Evolutionary conservation across 495 filamentous ascomycete genomes (phyloP), one percentile per base, ranked within the genome.

Genomic region (Penicillium steckii): DNA sequence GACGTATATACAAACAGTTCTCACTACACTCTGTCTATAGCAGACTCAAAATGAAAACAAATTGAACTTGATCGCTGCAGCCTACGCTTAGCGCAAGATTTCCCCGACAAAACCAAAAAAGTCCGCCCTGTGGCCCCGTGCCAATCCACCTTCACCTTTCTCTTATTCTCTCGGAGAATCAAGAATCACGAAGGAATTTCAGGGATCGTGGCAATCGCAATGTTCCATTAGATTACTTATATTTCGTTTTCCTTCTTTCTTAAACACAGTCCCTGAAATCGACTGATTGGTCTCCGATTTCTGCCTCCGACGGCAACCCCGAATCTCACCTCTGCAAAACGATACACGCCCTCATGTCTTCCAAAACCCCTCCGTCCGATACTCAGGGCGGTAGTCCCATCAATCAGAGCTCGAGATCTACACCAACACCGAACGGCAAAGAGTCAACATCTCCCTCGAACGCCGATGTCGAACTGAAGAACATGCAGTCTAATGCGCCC

Each of bases 391-490:
- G 51, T 43, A 70, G 56, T 45, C 56, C 63, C 45, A 51, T 61
- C 13, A 59, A 50, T 25, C 52, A 57, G 26, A 59, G 46, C 30
- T 60, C 68, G 9, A 62, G 55, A 50, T 55, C 69, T 24, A 61
- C 70, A 29, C 61, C 65, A 23, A 52, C 64, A 23, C 55, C 70
- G 25, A 79, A 76, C 44, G 78, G 80, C 44, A 89, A 88, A 64
- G 76, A 79, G 21, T 69, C 77, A 38, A 73, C 78, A 2, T 79
- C 74, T 12, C 73, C 82, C 23, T 84, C 86, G 18, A 85, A 81
- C 66, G 79, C 76, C 50, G 83, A 81, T 49, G 73, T 92, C 61
- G 89, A 92, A 68, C 74, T 93, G 46, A 83, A 85, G 46, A 79
- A 73, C 51, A 81, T 92, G 66, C 78, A 79, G 18, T 66, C 76